phyloP scores from a whole-genome alignment of 2,329 filamentous ascomycete genomes.

The Stachybotrys echinatus region DNA sequence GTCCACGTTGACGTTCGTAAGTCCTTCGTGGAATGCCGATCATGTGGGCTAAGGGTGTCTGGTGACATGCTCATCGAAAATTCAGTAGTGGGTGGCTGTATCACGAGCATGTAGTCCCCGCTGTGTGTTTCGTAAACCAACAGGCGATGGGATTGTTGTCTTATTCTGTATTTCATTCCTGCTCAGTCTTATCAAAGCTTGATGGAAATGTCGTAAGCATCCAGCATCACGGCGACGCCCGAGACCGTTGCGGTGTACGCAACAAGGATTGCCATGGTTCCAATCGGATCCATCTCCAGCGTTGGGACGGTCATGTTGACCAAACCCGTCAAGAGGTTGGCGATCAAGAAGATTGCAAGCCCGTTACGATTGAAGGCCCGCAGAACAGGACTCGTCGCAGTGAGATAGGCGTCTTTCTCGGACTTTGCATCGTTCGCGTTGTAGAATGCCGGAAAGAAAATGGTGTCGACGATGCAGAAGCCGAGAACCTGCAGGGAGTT shows the following conservation, averaged over 20 bases:
- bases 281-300: conserved; percentile 58
- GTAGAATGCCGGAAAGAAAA: conserved; percentile 71
- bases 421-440: conserved; percentile 46
- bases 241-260: conserved; percentile 67
- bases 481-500: conserved; percentile 78
- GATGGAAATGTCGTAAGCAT: conserved; percentile 62
- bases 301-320: conserved; percentile 87
- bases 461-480: conserved; percentile 71
- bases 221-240: conserved; percentile 60
- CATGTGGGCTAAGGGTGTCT: too few relatives aligned
- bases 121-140: too few relatives aligned
- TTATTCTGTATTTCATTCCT: too few relatives aligned
- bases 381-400: conserved; percentile 76
- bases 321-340: conserved; percentile 83
- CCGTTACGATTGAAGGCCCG: conserved; percentile 86
- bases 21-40: too few relatives aligned
- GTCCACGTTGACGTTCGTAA: too few relatives aligned
- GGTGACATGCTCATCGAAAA: too few relatives aligned
- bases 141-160: too few relatives aligned
- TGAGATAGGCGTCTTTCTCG: conserved; percentile 59
- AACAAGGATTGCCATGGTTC: conserved; percentile 69
- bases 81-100: too few relatives aligned
- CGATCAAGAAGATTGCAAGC: conserved; percentile 75
- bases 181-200: conserved; percentile 48
- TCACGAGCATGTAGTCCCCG: too few relatives aligned